Percentiles rank a stretch among this genome's conserved stretches.
Conservation (phyloP, 2,329 filamentous ascomycete genomes). For the Fusarium foetens region DNA sequence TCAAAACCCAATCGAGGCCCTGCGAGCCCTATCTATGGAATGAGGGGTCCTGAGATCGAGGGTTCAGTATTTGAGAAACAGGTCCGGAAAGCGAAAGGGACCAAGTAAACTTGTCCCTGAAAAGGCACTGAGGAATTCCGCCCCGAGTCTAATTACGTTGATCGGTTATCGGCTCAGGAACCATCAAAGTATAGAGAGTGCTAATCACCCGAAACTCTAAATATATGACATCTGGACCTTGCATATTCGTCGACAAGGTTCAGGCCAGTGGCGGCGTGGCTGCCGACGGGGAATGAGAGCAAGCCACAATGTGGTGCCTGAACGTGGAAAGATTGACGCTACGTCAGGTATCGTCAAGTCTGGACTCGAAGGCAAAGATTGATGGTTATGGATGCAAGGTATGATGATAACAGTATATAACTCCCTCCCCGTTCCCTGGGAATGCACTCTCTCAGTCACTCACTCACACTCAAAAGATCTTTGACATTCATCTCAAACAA, state of each 20-base stretch:
- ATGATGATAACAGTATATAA: background rate
- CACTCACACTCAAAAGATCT: background rate
- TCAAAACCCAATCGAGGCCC: conserved; percentile 3
- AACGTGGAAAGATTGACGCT: background rate
- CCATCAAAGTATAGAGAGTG: background rate
- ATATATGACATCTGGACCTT: background rate
- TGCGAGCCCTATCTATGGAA: background rate
- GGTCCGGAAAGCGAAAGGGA: conserved; percentile 5
- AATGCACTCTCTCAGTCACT: background rate
- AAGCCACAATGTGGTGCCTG: conserved; percentile 5
- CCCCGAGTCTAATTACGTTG: background rate
- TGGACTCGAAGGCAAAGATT: background rate
- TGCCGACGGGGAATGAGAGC: conserved; percentile 6
- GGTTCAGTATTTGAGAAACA: background rate
- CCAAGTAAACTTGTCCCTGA: background rate
- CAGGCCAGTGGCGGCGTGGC: conserved; percentile 11
- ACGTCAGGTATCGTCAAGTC: conserved; percentile 3
- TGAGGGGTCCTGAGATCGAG: background rate
- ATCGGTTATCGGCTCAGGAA: conserved; percentile 5
- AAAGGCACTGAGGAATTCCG: conserved; percentile 7
- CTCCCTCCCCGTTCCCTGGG: background rate
- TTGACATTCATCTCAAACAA: background rate
- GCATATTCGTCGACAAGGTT: background rate
- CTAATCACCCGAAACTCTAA: background rate
- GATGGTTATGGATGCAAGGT: no score